Percentiles rank a stretch among this genome's conserved stretches.
Evolutionary conservation across 305 asterid species (phyloP).

Genomic region (Fraxinus velutina): DNA sequence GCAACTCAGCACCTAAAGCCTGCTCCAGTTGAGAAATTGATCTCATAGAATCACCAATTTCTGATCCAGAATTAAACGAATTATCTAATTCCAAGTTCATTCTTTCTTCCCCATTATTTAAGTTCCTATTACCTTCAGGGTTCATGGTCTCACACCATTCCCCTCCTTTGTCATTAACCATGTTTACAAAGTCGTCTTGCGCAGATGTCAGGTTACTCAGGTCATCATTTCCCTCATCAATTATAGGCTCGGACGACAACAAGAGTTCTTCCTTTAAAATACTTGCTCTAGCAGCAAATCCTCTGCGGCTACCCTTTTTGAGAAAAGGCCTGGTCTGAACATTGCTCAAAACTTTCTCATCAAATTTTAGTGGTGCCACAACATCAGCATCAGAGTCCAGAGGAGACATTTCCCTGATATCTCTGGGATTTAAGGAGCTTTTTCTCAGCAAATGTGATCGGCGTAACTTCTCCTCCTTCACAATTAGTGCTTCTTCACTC

Average conservation of each 20-base stretch:
- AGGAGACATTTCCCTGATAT: constrained; percentile 37
- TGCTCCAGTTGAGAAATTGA: constrained; percentile 54
- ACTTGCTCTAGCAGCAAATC: constrained; percentile 43
- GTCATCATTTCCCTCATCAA: constrained; percentile 44
- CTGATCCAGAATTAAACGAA: constrained; percentile 57
- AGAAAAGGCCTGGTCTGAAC: constrained; percentile 53
- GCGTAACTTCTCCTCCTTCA: constrained; percentile 65
- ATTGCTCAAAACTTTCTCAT: constrained; percentile 45
- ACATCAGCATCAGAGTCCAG: constrained; percentile 48
- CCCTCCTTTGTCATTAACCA: constrained; percentile 43
- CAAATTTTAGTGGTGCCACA: constrained; percentile 42
- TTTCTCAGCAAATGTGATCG: constrained; percentile 50
- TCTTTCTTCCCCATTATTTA: constrained; percentile 42
- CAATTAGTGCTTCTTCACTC: constrained; percentile 43
- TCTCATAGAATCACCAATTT: constrained; percentile 46
- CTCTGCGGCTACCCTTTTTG: constrained; percentile 57
- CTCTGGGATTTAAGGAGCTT: constrained; percentile 52
- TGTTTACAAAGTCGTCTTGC: constrained; percentile 37
- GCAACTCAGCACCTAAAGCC: constrained; percentile 56
- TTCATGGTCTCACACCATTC: constrained; percentile 41
- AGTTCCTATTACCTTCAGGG: constrained; percentile 32
- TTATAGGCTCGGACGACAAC: constrained; percentile 32
- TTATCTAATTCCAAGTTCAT: constrained; percentile 40
- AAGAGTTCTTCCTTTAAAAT: constrained; percentile 43
- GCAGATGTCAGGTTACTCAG: constrained; percentile 31